These are phyloP conservation scores for Naganishia sp. DNA, from an alignment of 1,284 basidiomycete species.

Conservation along the genomic window DNA sequence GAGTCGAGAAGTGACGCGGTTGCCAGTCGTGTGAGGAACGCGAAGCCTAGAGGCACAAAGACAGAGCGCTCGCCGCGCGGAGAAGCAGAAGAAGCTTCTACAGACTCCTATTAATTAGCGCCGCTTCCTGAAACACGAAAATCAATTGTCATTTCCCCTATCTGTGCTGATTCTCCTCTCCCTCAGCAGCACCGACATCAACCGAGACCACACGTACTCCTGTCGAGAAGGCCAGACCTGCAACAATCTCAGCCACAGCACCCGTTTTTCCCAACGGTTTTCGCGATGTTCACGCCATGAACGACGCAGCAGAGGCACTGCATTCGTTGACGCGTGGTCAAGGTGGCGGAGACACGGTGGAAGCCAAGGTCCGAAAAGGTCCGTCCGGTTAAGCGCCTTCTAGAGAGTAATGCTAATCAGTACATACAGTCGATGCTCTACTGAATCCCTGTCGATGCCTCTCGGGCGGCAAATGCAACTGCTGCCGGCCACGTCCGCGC, in stretches of 20 bases:
- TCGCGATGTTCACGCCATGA: conserved; percentile 53
- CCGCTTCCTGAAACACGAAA: neutral
- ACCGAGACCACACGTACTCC: neutral
- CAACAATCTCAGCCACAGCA: neutral
- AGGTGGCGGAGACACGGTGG: conserved; percentile 40
- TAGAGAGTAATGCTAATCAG: neutral
- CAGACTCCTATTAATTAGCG: neutral
- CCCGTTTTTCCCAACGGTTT: conserved; percentile 52
- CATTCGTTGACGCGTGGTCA: conserved; percentile 37
- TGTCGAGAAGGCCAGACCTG: neutral
- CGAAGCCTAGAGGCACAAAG: no score
- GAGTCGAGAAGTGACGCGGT: conserved; percentile 54
- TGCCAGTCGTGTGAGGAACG: conserved; percentile 65
- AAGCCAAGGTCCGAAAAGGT: conserved; percentile 41
- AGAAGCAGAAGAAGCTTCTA: neutral
- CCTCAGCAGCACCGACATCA: neutral
- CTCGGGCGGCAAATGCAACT: conserved; percentile 57
- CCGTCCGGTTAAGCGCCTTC: conserved; percentile 60
- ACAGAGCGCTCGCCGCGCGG: neutral
- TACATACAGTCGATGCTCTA: conserved; percentile 36
- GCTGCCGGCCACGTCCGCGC: conserved; percentile 58
- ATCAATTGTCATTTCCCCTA: neutral
- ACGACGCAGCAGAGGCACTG: conserved; percentile 50
- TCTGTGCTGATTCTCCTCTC: neutral
- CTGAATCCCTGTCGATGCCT: conserved; percentile 56